Evolutionary conservation across 2,329 filamentous ascomycete species (phyloP), one percentile per base, ranked within the genome.

Genomic region (Clonostachys solani): DNA sequence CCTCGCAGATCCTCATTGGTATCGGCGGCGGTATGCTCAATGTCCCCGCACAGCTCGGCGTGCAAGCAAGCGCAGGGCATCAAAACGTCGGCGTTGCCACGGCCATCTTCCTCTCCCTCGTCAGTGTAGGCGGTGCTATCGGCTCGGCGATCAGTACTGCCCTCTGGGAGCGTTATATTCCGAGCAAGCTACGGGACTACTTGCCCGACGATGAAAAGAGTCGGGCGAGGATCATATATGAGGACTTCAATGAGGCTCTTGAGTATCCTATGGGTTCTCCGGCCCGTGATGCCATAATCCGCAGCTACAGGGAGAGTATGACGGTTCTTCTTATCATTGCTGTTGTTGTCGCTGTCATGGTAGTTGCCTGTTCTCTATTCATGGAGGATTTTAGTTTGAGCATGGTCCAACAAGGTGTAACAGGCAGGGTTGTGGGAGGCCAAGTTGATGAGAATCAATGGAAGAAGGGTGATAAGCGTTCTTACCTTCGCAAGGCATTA

Each of bases 51-150:
- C 63, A 67, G 33, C 60, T 65, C 12, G 61, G 61, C 1, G 56
- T 65, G 2, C 63, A 66, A 42, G 61, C 62, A 1, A 53, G 56
- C 10, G 58, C 62, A 1, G 45, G 52, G 3, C 51, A 59, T 7
- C 54, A 60, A 42, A 51, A 80, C 52, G 76, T 83, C 40, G 76
- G 72, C 15, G 72, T 75, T 8, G 76, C 73, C 2, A 81, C 79
- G 0, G 79, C 78, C 5, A 65, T 80, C 1, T 82, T 80, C 57
- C 63, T 81, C 36, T 80, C 78, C 1, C 61, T 77, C 34, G 66
- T 76, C 15, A 75, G 78, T 51, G 71, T 81, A 42, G 77, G 78
- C 18, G 74, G 71, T 6, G 77, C 78, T 0, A 70, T 79, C 6
- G 78, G 78, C 2, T 68, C 68, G 5, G 74, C 60, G 33, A 61